These are phyloP conservation scores for Zygoascus sp. DNA, from an alignment of 1,139 yeast species.

Conservation along the genomic window DNA sequence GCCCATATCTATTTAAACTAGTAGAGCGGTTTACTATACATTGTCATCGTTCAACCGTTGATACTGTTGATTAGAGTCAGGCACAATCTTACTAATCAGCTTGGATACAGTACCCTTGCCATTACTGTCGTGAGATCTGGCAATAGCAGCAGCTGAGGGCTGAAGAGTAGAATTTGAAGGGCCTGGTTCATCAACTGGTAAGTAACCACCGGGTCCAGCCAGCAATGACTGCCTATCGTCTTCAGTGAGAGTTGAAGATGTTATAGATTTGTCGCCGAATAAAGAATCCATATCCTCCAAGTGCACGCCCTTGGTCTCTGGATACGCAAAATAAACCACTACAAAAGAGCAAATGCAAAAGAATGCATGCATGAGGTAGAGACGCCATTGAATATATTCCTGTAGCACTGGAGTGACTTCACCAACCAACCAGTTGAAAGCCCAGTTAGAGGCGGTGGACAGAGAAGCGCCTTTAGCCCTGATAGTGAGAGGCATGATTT, in stretches of 20 bases:
- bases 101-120: slow-evolving; percentile 12
- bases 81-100: slow-evolving; percentile 7
- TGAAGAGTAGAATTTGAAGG: slow-evolving; percentile 23
- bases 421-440: slow-evolving; percentile 89
- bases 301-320: slow-evolving; percentile 86
- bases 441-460: slow-evolving; percentile 91
- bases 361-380: slow-evolving; percentile 75
- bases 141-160: slow-evolving; percentile 31
- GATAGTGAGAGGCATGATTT: slow-evolving; percentile 81
- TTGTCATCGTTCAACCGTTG: slow-evolving; percentile 10
- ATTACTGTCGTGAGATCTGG: slow-evolving; percentile 22
- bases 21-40: neutral
- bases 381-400: slow-evolving; percentile 70
- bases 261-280: slow-evolving; percentile 58
- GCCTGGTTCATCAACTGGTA: slow-evolving; percentile 16
- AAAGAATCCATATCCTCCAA: slow-evolving; percentile 84
- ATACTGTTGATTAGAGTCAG: slow-evolving; percentile 7
- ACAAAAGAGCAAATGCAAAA: slow-evolving; percentile 70
- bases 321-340: slow-evolving; percentile 65
- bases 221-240: slow-evolving; percentile 27
- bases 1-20: neutral
- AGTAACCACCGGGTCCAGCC: slow-evolving; percentile 14
- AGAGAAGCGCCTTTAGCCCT: slow-evolving; percentile 89
- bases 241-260: slow-evolving; percentile 29
- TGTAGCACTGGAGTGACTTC: slow-evolving; percentile 84